These are phyloP conservation scores for Inonotus obliquus DNA, from an alignment of 1,284 basidiomycete genomes.

Conservation along the genomic window DNA sequence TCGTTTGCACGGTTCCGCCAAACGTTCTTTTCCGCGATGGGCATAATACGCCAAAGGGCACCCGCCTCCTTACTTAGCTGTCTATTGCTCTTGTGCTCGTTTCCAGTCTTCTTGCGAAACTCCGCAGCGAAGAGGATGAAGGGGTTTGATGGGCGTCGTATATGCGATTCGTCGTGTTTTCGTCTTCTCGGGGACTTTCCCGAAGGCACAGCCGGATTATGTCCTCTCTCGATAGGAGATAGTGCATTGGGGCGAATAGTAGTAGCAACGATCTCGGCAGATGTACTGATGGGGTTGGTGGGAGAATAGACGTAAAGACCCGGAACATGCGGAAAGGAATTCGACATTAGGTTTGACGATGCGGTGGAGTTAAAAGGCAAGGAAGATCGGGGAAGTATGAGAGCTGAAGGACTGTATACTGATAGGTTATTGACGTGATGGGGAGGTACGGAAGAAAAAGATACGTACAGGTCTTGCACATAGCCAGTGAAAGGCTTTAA, in stretches of 20 bases:
- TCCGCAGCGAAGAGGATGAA: constrained; percentile 75
- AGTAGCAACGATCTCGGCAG: not conserved
- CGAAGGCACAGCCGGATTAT: not conserved
- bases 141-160: constrained; percentile 76
- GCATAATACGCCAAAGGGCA: constrained; percentile 47
- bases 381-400: not conserved
- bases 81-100: constrained; percentile 46
- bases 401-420: not conserved
- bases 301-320: not conserved
- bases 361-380: not conserved
- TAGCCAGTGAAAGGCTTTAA: not conserved
- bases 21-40: constrained; percentile 40
- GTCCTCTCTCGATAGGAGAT: not conserved
- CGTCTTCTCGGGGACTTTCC: not conserved
- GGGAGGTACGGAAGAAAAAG: not conserved
- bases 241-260: not conserved
- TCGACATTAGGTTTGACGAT: not conserved
- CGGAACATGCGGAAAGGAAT: not conserved
- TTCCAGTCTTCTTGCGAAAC: constrained; percentile 34
- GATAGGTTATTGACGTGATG: not conserved
- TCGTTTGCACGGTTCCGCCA: constrained; percentile 51
- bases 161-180: not conserved
- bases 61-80: constrained; percentile 54
- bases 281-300: not conserved
- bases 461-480: constrained; percentile 7